Conservation (phyloP, 2,329 filamentous ascomycete species). For the Penicillium sp. region DNA sequence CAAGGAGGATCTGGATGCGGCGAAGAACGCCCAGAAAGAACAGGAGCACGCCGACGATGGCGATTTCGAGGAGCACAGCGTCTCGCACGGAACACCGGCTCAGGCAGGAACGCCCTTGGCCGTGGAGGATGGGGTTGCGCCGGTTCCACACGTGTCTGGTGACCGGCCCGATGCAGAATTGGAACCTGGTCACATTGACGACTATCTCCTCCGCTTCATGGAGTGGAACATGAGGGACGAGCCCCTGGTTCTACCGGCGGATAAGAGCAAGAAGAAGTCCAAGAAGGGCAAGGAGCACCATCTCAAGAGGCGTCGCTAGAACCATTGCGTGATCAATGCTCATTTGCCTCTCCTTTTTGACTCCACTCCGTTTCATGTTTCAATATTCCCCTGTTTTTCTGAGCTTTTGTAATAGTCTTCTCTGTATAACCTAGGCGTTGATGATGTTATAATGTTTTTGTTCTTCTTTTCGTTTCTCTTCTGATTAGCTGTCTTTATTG, state of each 20-base stretch:
- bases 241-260: conserved; percentile 47
- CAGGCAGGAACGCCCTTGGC: conserved; percentile 34
- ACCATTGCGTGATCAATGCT: neutral
- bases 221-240: conserved; percentile 54
- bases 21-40: conserved; percentile 83
- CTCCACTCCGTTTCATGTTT: conserved; percentile 1
- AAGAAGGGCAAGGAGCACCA: conserved; percentile 50
- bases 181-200: conserved; percentile 63
- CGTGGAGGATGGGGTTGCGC: conserved; percentile 28
- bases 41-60: conserved; percentile 78
- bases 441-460: neutral
- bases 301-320: conserved; percentile 38
- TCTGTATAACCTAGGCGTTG: neutral
- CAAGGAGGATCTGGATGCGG: conserved; percentile 83
- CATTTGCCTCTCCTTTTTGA: neutral
- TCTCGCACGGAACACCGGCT: conserved; percentile 34
- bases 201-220: conserved; percentile 72
- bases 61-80: conserved; percentile 70
- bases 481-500: neutral
- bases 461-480: too few species aligned
- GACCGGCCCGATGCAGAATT: conserved; percentile 40
- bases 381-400: neutral
- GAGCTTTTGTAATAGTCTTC: neutral
- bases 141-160: conserved; percentile 16
- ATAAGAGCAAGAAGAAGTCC: conserved; percentile 50